These are phyloP conservation scores for Malus domestica DNA, from an alignment of 306 rosid species.

Conservation along the genomic window DNA sequence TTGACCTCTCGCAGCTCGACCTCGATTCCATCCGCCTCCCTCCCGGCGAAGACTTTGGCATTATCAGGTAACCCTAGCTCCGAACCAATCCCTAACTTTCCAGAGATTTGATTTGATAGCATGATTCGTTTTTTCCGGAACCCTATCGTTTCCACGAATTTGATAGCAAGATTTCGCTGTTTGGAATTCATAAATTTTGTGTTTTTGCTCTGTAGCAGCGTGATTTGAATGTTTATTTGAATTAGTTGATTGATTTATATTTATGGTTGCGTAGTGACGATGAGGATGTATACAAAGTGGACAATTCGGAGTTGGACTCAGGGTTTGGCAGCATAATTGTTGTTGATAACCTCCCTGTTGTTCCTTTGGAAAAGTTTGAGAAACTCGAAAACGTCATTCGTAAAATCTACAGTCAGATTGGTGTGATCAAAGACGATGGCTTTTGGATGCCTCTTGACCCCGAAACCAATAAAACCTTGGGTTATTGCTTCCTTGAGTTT, in stretches of 20 bases:
- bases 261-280: conserved; percentile 43
- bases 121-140: background rate
- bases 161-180: background rate
- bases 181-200: background rate
- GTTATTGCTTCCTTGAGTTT: conserved; percentile 75
- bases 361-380: conserved; percentile 61
- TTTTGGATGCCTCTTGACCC: conserved; percentile 80
- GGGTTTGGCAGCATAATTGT: conserved; percentile 67
- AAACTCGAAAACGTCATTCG: conserved; percentile 64
- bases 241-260: background rate
- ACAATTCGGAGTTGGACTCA: conserved; percentile 46
- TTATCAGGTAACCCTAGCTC: conserved; percentile 37
- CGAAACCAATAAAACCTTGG: conserved; percentile 45
- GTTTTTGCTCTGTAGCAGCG: background rate
- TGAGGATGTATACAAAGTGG: conserved; percentile 50
- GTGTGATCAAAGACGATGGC: conserved; percentile 61
- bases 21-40: conserved; percentile 60
- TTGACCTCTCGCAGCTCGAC: conserved; percentile 55
- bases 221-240: background rate
- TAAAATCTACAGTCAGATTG: conserved; percentile 73
- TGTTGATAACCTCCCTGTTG: conserved; percentile 72
- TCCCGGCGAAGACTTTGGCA: conserved; percentile 47
- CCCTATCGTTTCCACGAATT: background rate
- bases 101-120: background rate
- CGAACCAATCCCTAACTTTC: background rate